phyloP scores from a whole-genome alignment of 192 early-diverging fungal genomes.

The Phlyctochytrium planicorne region DNA sequence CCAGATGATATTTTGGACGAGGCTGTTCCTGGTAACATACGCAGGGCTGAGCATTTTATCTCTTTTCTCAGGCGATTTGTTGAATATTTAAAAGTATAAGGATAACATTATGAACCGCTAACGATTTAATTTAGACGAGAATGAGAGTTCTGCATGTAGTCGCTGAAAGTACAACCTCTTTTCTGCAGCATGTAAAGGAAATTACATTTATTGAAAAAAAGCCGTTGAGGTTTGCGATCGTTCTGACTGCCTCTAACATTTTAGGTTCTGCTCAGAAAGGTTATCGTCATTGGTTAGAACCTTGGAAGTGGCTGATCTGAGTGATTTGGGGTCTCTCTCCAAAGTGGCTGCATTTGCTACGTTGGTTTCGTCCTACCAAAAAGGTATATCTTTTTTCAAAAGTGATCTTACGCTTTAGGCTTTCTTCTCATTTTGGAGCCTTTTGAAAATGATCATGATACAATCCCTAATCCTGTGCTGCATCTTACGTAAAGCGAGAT shows the following conservation, averaged over 20 bases:
- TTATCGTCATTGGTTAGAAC: slow-evolving; percentile 87
- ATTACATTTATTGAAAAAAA: slow-evolving; percentile 95
- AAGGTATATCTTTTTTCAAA: slow-evolving; percentile 48
- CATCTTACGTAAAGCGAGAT: slow-evolving; percentile 67
- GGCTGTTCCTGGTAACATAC: slow-evolving; percentile 96
- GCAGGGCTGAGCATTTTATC: slow-evolving; percentile 97
- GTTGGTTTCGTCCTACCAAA: slow-evolving; percentile 91
- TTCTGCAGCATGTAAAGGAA: slow-evolving; percentile 89
- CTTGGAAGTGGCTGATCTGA: slow-evolving; percentile 90
- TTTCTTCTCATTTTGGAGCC: slow-evolving; percentile 97
- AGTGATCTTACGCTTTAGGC: slow-evolving; percentile 34
- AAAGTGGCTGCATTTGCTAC: slow-evolving; percentile 93
- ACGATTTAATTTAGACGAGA: slow-evolving; percentile 61
- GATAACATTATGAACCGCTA: not conserved
- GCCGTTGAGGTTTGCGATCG: slow-evolving; percentile 65
- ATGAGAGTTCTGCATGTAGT: slow-evolving; percentile 96
- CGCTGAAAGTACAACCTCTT: slow-evolving; percentile 91
- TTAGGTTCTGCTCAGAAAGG: slow-evolving; percentile 86
- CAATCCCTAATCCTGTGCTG: slow-evolving; percentile 91
- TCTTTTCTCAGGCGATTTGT: slow-evolving; percentile 93
- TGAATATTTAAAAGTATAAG: slow-evolving; percentile 87
- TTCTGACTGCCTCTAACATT: not conserved
- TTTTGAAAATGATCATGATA: slow-evolving; percentile 89
- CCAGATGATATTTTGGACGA: slow-evolving; percentile 92
- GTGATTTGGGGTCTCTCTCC: slow-evolving; percentile 77